Evolutionary conservation across 768 basidiomycete species (phyloP).

Genomic region (Tricholoma terreum): DNA sequence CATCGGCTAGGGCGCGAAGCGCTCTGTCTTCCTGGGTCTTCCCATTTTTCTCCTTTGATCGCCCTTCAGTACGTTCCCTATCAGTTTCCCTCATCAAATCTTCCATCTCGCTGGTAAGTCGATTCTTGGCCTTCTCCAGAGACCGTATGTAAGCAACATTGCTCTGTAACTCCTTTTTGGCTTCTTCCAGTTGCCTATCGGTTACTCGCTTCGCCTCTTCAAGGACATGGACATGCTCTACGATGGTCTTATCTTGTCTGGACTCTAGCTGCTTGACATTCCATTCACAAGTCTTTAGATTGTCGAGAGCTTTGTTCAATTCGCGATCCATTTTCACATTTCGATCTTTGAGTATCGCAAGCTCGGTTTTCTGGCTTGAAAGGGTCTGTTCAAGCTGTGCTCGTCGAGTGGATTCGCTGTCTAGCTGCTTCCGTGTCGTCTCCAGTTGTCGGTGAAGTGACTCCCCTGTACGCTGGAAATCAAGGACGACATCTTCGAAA

Average conservation of each 20-base stretch:
- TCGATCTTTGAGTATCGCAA: slow-evolving; percentile 63
- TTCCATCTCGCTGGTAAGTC: slow-evolving; percentile 77
- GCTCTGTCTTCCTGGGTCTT: slow-evolving; percentile 62
- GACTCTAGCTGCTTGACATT: slow-evolving; percentile 84
- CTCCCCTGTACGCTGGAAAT: slow-evolving; percentile 79
- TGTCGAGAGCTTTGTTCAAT: slow-evolving; percentile 74
- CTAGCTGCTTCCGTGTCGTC: slow-evolving; percentile 65
- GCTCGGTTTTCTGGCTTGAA: slow-evolving; percentile 65
- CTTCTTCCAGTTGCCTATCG: slow-evolving; percentile 83
- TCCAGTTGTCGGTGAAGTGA: slow-evolving; percentile 73
- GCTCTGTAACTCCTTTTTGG: slow-evolving; percentile 73
- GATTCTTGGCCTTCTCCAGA: slow-evolving; percentile 77
- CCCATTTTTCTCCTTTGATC: slow-evolving; percentile 66
- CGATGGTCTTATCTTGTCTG: slow-evolving; percentile 95
- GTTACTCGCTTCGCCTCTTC: slow-evolving; percentile 95
- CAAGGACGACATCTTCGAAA: slow-evolving; percentile 84
- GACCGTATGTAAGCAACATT: slow-evolving; percentile 76
- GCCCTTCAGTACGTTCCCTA: slow-evolving; percentile 59
- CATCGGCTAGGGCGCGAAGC: slow-evolving; percentile 49
- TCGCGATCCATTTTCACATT: slow-evolving; percentile 74
- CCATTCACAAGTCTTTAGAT: slow-evolving; percentile 79
- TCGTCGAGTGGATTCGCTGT: slow-evolving; percentile 68
- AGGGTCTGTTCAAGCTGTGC: slow-evolving; percentile 68
- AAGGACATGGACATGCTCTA: slow-evolving; percentile 94
- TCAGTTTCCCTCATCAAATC: slow-evolving; percentile 76